Percentiles rank a stretch among this genome's conserved stretches.
These are phyloP conservation scores for Bolboschoenus planiculmis DNA, from an alignment of 176 grass and related monocot genomes.

Conservation along the genomic window DNA sequence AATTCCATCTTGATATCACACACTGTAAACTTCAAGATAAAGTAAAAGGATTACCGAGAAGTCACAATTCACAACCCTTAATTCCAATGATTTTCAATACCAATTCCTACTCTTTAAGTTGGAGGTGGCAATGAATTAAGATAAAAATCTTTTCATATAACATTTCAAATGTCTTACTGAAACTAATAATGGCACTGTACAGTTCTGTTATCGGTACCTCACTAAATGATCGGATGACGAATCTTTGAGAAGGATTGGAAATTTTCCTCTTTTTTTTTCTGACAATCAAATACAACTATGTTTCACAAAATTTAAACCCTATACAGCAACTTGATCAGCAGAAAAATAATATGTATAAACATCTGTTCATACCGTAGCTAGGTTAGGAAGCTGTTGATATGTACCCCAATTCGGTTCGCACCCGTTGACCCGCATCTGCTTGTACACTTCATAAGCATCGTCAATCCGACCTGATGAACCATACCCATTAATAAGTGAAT, in stretches of 20 bases:
- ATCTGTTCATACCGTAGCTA: slow-evolving; percentile 13
- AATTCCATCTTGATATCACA: neutral
- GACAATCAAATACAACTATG: slow-evolving; percentile 34
- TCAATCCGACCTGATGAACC: slow-evolving; percentile 50
- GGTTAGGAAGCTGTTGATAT: slow-evolving; percentile 80
- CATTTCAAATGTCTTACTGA: neutral
- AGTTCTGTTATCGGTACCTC: neutral
- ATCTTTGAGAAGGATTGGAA: neutral
- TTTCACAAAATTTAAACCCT: slow-evolving; percentile 11
- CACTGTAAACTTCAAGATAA: too few relatives aligned
- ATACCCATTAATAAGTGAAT: slow-evolving; percentile 79
- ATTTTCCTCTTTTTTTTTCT: slow-evolving; percentile 7
- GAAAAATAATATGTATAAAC: neutral
- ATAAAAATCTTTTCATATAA: too few relatives aligned
- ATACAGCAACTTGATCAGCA: neutral
- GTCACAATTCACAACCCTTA: neutral
- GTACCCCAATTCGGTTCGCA: slow-evolving; percentile 73
- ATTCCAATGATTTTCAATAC: neutral
- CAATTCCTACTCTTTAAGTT: neutral
- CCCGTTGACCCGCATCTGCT: slow-evolving; percentile 67
- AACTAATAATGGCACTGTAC: neutral
- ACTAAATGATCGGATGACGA: neutral
- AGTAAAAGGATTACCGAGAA: too few relatives aligned
- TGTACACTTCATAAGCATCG: slow-evolving; percentile 62
- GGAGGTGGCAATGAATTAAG: neutral